Base-by-base conservation (phyloP, 1,284 basidiomycete genomes). In the Leccinum insigne region DNA sequence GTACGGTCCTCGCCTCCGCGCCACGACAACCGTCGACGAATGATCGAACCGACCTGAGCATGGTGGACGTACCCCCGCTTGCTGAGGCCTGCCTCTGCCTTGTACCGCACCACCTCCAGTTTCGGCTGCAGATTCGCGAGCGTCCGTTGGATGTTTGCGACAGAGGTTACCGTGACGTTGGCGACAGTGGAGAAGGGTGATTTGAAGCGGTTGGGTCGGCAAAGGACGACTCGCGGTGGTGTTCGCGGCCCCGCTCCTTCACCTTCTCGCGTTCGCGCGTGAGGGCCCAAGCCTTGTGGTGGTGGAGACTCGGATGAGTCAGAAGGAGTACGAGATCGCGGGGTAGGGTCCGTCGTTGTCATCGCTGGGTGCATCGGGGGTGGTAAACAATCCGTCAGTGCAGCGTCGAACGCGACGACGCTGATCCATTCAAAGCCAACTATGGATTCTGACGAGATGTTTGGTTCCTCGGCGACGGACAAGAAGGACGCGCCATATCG, bases 61-160 rank as follows among this genome's bases (percentile, higher is more conserved):
- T 73, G 75, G 69, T 75, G 75, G 42, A 90, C 82, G 70, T 84
- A 90, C 57, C 89, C 89, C 9, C 87, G 79, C 67, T 78, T 78
- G 66, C 80, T 85, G 49, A 90, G 71, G 21, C 88, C 89, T 21
- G 88, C 89, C 74, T 90, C 89, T 0, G 88, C 88, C 75, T 90
- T 90, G 75, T 85, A 91, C 66, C 86, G 76, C 42, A 86, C 88
- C n/a, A 80, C 82, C 38, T 86, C 84, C 6, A 86, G 67, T 40
- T 75, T 80, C 1, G 83, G 84, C 66, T 85, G 82, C 11, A 87
- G 74, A 18, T 75, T 77, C 29, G 78, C 77, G n/a, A 85, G 72
- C 64, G 84, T 83, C 58, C 79, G 77, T 67, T 84, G 85, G 59
- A 88, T 73, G 61, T 77, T 78, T 54, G 79, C 72, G 14, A 81